Evolutionary conservation across 495 filamentous ascomycete genomes (phyloP).

Genomic region (Tuber melanosporum): DNA sequence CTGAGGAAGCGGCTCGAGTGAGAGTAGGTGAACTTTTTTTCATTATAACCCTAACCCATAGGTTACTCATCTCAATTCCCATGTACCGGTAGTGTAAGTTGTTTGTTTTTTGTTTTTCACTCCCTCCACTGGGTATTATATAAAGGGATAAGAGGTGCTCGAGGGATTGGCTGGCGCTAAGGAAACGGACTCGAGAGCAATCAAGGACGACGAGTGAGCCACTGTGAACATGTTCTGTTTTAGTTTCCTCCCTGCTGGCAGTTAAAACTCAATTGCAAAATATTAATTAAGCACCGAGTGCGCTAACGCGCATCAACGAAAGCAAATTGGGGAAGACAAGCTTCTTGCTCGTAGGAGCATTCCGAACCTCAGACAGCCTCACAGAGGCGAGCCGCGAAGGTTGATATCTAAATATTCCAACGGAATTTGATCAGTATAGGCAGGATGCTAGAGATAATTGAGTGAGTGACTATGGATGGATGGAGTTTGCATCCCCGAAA

Average conservation of each 20-base stretch:
- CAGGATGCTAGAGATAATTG: constrained; percentile 40
- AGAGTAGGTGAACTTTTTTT: not conserved
- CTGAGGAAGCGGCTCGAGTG: not conserved
- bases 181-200: not conserved
- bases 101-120: not conserved
- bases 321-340: constrained; percentile 39
- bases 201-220: not conserved
- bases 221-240: not conserved
- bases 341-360: constrained; percentile 46
- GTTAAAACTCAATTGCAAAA: not conserved
- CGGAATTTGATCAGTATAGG: constrained; percentile 42
- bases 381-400: constrained; percentile 42
- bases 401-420: constrained; percentile 9
- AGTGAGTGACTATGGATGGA: constrained; percentile 32
- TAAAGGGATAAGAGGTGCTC: not conserved
- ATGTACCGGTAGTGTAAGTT: not conserved
- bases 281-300: not conserved
- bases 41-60: not conserved
- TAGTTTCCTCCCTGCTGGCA: not conserved
- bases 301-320: too few species aligned
- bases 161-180: not conserved
- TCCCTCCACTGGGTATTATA: not conserved
- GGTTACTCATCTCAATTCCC: not conserved
- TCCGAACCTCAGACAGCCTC: constrained; percentile 50
- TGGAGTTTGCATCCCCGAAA: constrained; percentile 40